Conservation (phyloP, 441 rosid species). For the Populus hybrid region DNA sequence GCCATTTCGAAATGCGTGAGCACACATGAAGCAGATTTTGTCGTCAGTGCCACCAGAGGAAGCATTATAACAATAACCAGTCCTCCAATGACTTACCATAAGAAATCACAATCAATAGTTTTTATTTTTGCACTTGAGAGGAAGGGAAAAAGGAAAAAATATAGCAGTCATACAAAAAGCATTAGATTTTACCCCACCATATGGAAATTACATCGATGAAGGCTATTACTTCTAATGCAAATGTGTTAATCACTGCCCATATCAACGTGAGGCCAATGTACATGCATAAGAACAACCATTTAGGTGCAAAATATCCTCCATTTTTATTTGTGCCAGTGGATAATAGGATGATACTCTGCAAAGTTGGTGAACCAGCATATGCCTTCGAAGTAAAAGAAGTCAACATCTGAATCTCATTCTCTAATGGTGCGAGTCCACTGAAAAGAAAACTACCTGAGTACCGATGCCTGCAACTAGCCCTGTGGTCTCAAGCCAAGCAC, state of each 20-base stretch:
- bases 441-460: slow-evolving; percentile 40
- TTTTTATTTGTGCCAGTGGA: slow-evolving; percentile 53
- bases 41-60: slow-evolving; percentile 45
- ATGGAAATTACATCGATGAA: slow-evolving; percentile 51
- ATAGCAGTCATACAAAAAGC: neutral
- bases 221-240: slow-evolving; percentile 53
- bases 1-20: slow-evolving; percentile 48
- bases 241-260: slow-evolving; percentile 63
- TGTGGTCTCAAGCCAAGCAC: slow-evolving; percentile 52
- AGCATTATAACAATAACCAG: slow-evolving; percentile 51
- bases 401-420: neutral
- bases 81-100: slow-evolving; percentile 50
- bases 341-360: slow-evolving; percentile 52
- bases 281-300: slow-evolving; percentile 47
- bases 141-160: neutral
- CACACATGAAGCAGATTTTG: slow-evolving; percentile 53
- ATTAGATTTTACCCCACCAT: slow-evolving; percentile 51
- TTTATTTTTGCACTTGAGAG: neutral
- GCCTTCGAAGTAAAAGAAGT: slow-evolving; percentile 36
- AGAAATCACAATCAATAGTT: neutral
- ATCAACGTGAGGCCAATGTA: slow-evolving; percentile 43
- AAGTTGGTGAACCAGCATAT: slow-evolving; percentile 56
- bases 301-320: slow-evolving; percentile 63
- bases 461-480: slow-evolving; percentile 61
- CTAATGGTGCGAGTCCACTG: neutral